Conservation (phyloP, 129 eudicot genomes). For the Tagetes patula region DNA sequence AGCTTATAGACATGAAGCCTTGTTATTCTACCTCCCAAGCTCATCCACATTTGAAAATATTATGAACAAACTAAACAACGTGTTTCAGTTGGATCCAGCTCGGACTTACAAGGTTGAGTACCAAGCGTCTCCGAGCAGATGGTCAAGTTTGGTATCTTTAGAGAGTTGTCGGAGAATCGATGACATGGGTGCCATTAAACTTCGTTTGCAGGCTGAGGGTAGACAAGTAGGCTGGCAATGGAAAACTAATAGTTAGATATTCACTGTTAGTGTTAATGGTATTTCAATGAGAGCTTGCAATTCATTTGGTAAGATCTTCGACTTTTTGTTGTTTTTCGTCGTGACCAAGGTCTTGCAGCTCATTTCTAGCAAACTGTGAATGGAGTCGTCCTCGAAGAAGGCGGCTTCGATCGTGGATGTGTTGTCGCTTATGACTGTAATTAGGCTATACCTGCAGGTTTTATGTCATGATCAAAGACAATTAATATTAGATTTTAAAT, state of each 20-base stretch:
- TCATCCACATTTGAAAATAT: constrained; percentile 7
- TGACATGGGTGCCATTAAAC: neutral
- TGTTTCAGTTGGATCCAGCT: constrained; percentile 5
- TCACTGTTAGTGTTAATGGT: neutral
- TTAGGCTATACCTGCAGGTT: no score
- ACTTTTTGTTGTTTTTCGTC: no score
- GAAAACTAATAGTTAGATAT: neutral
- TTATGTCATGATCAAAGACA: no score
- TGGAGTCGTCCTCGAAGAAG: no score
- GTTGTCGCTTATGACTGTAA: no score
- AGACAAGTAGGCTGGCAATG: neutral
- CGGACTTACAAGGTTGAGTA: neutral
- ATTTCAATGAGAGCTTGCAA: no score
- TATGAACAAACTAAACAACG: neutral
- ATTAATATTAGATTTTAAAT: no score
- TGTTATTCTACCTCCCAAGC: neutral
- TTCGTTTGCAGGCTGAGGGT: neutral
- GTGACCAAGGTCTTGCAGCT: no score
- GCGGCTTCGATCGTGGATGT: no score
- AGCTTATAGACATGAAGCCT: neutral
- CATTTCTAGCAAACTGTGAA: no score
- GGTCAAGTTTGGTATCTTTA: constrained; percentile 4
- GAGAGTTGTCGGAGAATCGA: neutral
- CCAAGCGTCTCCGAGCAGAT: neutral
- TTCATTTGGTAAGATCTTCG: no score